A percentile compares a stretch with the other conserved stretches of the same genome.
phyloP scores from a whole-genome alignment of 1,284 basidiomycete species.

The Ganoderma multipileum region DNA sequence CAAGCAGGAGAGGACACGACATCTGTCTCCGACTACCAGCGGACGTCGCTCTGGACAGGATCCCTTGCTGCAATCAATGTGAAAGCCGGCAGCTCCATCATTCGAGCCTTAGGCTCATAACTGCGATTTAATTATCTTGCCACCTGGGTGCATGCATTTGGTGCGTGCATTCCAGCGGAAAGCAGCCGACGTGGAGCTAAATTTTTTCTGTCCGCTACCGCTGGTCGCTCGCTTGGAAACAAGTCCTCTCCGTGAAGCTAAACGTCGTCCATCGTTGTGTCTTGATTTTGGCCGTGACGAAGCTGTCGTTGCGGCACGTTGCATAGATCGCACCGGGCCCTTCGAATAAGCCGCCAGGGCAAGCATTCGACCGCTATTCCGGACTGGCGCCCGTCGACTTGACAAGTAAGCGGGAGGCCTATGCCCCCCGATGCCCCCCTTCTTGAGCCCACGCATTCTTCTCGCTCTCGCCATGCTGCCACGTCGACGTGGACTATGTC shows the following conservation, averaged over 20 bases:
- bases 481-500: not conserved
- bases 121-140: not conserved
- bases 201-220: not conserved
- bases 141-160: not conserved
- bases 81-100: not conserved
- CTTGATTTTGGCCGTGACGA: not conserved
- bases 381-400: slow-evolving; percentile 1
- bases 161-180: not conserved
- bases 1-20: not conserved
- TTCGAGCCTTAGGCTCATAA: not conserved
- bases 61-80: not conserved
- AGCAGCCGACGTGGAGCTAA: not conserved
- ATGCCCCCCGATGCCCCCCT: not conserved
- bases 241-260: no score
- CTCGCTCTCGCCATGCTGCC: not conserved
- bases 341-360: not conserved
- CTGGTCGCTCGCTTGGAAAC: not conserved
- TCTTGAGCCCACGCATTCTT: not conserved
- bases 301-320: not conserved
- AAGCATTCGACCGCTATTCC: not conserved
- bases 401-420: not conserved
- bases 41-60: not conserved
- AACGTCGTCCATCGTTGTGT: not conserved
- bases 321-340: not conserved
- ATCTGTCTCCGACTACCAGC: not conserved